Evolutionary conservation across 345 rosid species (phyloP), one percentile per base, ranked within the genome.

Genomic region (Raphanus raphanistrum): DNA sequence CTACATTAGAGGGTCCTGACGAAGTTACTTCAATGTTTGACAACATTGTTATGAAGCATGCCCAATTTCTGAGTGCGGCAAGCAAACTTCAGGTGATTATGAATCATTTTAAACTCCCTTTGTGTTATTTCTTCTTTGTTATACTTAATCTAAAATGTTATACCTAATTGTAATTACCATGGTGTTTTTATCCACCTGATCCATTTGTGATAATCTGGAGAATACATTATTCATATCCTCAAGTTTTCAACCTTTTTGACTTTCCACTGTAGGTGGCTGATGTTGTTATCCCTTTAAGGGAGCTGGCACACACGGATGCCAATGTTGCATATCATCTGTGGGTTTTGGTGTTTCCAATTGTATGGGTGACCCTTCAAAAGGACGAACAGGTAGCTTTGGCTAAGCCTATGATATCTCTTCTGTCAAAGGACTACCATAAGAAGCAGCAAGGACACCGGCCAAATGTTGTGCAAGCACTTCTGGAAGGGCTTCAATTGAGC

Each of bases 271-370:
- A 95, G 99, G 98, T 92, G 76, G 86, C 89, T 68, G 98, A 95
- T 89, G 91, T 95, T 70, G 86, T 95, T 72, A 81, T 88, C 68
- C 98, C 99, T 16, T 85, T 92, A 80, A 88, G 97, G 84, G 99
- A 95, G 86, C 82, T 95, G 74, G 99, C 99, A 16, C 97, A 95
- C 78, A 88, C 84, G 36, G 99, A 95, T 77, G 90, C 96, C 60
- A 91, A 95, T 86, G 98, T 95, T 83, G 98, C 99, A 32, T 92
- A 91, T 77, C 97, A 91, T 88, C 82, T 95, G 74, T 95, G 99
- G 99, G 98, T 92, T 83, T 85, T 95, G 83, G 98, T 95, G 29
- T 95, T 95, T 84, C 99, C 98, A 48, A 92, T 95, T 76, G 99
- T 92, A 10, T 95, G 99, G 99, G 90, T 90, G 70, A 89, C 98